Percentiles rank a stretch among this genome's conserved stretches.
Evolutionary conservation across 345 rosid genomes (phyloP).

Genomic region (Microthlaspi erraticum): DNA sequence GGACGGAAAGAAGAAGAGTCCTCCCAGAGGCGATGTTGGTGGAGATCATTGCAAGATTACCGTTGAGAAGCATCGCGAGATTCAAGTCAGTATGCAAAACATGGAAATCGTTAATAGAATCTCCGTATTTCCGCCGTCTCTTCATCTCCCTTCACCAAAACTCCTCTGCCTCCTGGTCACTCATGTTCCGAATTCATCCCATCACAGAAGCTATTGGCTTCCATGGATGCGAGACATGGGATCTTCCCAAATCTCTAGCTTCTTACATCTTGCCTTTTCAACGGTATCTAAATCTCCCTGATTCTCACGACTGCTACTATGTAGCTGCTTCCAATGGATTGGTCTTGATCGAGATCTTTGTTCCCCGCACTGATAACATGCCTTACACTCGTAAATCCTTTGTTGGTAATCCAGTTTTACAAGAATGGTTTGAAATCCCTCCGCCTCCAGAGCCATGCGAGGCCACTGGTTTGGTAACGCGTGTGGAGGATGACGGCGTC

Average conservation of each 20-base stretch:
- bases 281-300: background rate
- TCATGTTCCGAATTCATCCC: slow-evolving; percentile 19
- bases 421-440: slow-evolving; percentile 30
- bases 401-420: slow-evolving; percentile 28
- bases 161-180: slow-evolving; percentile 26
- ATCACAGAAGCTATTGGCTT: slow-evolving; percentile 16
- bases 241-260: slow-evolving; percentile 1
- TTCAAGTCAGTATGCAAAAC: slow-evolving; percentile 12
- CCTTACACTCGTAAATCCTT: background rate
- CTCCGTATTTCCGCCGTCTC: background rate
- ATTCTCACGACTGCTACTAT: background rate
- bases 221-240: slow-evolving; percentile 22
- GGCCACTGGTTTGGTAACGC: slow-evolving; percentile 5
- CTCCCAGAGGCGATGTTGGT: slow-evolving; percentile 9
- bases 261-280: slow-evolving; percentile 2
- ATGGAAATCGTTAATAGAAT: slow-evolving; percentile 21
- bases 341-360: background rate
- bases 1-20: slow-evolving; percentile 9
- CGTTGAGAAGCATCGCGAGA: slow-evolving; percentile 11
- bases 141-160: slow-evolving; percentile 1
- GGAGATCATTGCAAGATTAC: slow-evolving; percentile 22
- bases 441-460: background rate
- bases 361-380: background rate
- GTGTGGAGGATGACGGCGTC: slow-evolving; percentile 1
- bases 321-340: slow-evolving; percentile 23